Evolutionary conservation across 2,329 filamentous ascomycete genomes (phyloP).

Genomic region (Zymoseptoria crescenta): DNA sequence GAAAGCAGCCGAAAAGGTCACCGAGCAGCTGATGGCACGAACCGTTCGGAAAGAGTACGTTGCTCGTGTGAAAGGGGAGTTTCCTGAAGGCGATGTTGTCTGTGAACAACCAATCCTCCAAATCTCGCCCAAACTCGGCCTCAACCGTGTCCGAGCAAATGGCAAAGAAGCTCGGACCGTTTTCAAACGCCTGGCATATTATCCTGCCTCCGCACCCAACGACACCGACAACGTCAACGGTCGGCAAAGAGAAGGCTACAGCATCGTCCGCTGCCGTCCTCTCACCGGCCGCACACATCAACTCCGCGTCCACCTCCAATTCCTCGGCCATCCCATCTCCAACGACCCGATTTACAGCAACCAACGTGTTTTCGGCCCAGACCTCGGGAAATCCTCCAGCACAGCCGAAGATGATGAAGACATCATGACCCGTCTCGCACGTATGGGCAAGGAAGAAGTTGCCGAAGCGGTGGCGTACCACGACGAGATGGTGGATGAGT

Average conservation of each 20-base stretch:
- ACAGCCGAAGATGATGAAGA: slow-evolving; percentile 74
- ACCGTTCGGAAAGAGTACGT: slow-evolving; percentile 94
- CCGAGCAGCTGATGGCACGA: slow-evolving; percentile 65
- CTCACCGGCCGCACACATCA: slow-evolving; percentile 93
- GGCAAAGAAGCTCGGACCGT: slow-evolving; percentile 86
- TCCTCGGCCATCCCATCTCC: slow-evolving; percentile 85
- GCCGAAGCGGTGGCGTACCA: slow-evolving; percentile 88
- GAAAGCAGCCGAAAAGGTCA: slow-evolving; percentile 68
- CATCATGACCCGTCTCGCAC: slow-evolving; percentile 73
- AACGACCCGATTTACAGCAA: slow-evolving; percentile 99
- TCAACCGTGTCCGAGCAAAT: slow-evolving; percentile 89
- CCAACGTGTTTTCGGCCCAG: slow-evolving; percentile 77
- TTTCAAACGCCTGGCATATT: slow-evolving; percentile 89
- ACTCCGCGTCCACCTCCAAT: slow-evolving; percentile 88
- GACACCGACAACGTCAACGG: slow-evolving; percentile 10
- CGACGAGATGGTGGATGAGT: slow-evolving; percentile 84
- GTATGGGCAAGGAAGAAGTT: slow-evolving; percentile 91
- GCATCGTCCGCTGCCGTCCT: slow-evolving; percentile 86
- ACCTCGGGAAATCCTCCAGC: slow-evolving; percentile 61
- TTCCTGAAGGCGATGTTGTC: slow-evolving; percentile 82
- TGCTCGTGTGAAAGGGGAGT: slow-evolving; percentile 80
- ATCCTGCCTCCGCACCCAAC: slow-evolving; percentile 44
- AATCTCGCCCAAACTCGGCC: slow-evolving; percentile 87
- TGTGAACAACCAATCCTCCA: slow-evolving; percentile 91
- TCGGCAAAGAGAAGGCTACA: slow-evolving; percentile 56